These are phyloP conservation scores for Porogramme epimiltina DNA, from an alignment of 1,284 basidiomycete genomes.

Conservation along the genomic window DNA sequence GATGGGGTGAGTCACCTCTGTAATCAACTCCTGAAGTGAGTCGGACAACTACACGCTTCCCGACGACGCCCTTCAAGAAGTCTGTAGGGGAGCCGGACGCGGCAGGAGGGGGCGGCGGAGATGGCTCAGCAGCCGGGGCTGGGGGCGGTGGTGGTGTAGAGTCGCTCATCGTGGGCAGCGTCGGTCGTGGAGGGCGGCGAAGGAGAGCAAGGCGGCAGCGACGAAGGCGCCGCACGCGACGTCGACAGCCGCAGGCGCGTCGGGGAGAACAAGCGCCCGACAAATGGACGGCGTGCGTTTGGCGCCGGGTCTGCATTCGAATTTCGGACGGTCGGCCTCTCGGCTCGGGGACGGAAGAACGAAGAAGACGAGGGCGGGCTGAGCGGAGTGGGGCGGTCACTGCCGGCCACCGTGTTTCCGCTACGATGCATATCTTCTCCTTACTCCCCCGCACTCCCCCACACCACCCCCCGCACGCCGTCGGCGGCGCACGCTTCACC, in stretches of 20 bases:
- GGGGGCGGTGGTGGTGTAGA: constrained; percentile 29
- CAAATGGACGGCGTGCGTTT: no score
- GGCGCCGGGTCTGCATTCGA: no score
- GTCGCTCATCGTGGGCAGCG: constrained; percentile 24
- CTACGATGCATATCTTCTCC: background rate
- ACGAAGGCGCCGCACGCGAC: background rate
- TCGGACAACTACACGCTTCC: constrained; percentile 92
- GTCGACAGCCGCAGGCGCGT: background rate
- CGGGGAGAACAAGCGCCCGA: no score
- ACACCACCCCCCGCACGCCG: background rate
- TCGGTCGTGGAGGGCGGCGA: constrained; percentile 5
- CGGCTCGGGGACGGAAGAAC: no score
- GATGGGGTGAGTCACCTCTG: constrained; percentile 62
- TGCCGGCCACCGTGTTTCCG: no score
- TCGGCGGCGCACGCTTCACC: background rate
- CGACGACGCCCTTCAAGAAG: constrained; percentile 92
- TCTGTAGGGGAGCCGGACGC: constrained; percentile 81
- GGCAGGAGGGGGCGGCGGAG: constrained; percentile 50
- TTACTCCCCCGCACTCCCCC: background rate
- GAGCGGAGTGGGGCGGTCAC: no score
- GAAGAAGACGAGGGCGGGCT: no score
- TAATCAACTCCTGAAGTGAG: constrained; percentile 98
- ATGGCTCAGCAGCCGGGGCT: constrained; percentile 26
- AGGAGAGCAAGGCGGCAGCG: background rate
- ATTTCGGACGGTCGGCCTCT: no score